phyloP scores from a whole-genome alignment of 164 flowering plant genomes.

The Vitis rotundifolia region DNA sequence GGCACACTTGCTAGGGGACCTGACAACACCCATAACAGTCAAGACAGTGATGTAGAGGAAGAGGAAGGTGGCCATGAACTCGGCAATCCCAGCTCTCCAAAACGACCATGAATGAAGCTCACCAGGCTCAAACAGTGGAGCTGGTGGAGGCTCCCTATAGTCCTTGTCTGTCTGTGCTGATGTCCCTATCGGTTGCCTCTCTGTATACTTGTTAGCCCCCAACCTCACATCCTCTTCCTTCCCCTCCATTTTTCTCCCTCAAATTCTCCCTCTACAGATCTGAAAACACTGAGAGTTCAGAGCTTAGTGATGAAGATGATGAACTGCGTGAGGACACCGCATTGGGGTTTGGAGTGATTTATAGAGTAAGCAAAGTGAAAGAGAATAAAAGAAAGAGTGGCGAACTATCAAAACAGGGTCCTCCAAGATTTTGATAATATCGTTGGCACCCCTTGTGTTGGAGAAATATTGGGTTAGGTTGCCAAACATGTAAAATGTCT shows the following conservation, averaged over 20 bases:
- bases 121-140: constrained; percentile 56
- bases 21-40: constrained; percentile 57
- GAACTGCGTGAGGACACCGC: no score
- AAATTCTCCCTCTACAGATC: background rate
- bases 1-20: constrained; percentile 43
- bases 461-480: no score
- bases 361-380: background rate
- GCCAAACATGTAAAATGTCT: no score
- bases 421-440: background rate
- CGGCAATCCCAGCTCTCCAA: constrained; percentile 65
- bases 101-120: constrained; percentile 64
- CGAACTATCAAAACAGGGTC: no score
- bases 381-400: no score
- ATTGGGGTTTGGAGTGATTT: background rate
- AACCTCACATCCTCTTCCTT: constrained; percentile 58
- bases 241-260: constrained; percentile 40
- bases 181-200: constrained; percentile 63
- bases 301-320: no score
- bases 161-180: constrained; percentile 61
- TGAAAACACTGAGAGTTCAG: no score
- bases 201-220: constrained; percentile 65
- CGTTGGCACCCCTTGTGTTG: background rate
- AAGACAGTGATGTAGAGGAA: constrained; percentile 60
- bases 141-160: constrained; percentile 66
- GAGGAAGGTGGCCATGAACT: constrained; percentile 60